Evolutionary conservation across 1,284 basidiomycete genomes (phyloP), one percentile per base, ranked within the genome.

Genomic region (Pseudozyma sp.): DNA sequence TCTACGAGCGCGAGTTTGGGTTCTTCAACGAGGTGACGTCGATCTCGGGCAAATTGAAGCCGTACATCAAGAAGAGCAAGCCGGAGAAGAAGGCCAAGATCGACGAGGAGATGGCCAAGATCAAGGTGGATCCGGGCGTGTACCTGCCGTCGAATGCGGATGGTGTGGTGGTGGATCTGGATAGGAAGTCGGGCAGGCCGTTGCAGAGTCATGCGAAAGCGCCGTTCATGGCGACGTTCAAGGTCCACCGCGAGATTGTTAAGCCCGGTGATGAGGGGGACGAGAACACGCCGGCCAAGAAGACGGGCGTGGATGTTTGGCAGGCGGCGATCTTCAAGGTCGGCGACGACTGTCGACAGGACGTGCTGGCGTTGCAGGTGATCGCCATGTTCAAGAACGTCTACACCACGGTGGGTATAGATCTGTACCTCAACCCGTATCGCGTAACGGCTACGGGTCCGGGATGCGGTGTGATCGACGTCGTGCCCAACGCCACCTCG

Each of bases 381-480:
- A 99, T 99, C 72, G 97, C 97, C 9, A 98, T 99, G 94, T 97
- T 99, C 89, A 99, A 99, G 86, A 98, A 97, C 85, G 92, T 98
- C 69, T 99, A 96, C 86, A 92, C 89, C 13, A 82, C 82, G 65
- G 89, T 96, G 54, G 97, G 97, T 1, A 86, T 99, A 58, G 93
- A 92, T 17, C 87, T 98, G 33, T 98, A 99, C 81, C 88, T 99
- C 30, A 96, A 91, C 85, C 97, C 97, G 0, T 99, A 99, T 84
- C 90, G 96, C 49, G 97, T 99, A 14, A 97, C 94, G 7, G 96
- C 97, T 1, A 99, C 97, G 3, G 95, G 90, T 10, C 94, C 97
- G 5, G 97, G 97, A 91, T 97, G 94, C 75, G 97, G 97, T 64
- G 94, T 99, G 47, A 99, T 99, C 75, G 97, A 99, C 78, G 97